Conservation (phyloP, 805 yeast genomes). For the Candida berthetii region DNA sequence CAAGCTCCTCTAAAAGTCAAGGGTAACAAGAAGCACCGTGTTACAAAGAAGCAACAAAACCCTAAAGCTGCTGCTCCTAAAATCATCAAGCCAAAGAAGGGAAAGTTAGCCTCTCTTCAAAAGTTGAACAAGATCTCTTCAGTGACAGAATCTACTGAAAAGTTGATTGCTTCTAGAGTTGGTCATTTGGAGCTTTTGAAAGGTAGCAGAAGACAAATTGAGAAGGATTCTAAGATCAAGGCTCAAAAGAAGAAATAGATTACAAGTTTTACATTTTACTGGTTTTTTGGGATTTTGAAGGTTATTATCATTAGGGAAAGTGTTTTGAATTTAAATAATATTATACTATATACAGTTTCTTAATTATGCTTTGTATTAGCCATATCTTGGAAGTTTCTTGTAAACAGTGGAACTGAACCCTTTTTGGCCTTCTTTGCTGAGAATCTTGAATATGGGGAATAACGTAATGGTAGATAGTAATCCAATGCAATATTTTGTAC, state of each 20-base stretch:
- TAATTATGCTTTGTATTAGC: neutral
- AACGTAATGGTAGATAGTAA: constrained; percentile 19
- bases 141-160: constrained; percentile 66
- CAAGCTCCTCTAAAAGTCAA: constrained; percentile 65
- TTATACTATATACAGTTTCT: neutral
- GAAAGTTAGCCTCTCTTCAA: constrained; percentile 41
- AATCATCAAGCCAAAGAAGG: constrained; percentile 61
- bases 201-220: constrained; percentile 84
- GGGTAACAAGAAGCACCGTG: constrained; percentile 31
- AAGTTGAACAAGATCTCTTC: constrained; percentile 48
- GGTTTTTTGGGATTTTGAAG: too few species aligned
- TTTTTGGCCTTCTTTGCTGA: neutral
- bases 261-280: too few species aligned
- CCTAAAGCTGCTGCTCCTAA: constrained; percentile 72
- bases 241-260: constrained; percentile 12
- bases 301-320: too few species aligned
- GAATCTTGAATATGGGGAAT: constrained; percentile 6
- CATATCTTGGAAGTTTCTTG: constrained; percentile 1
- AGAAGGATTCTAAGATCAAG: constrained; percentile 48
- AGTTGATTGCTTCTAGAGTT: constrained; percentile 78
- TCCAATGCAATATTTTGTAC: constrained; percentile 72
- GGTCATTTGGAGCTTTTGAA: constrained; percentile 90
- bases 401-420: constrained; percentile 6
- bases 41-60: constrained; percentile 58
- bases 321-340: neutral